A percentile compares a stretch with the other conserved stretches of the same genome.
These are phyloP conservation scores for Flaveria sonorensis DNA, from an alignment of 129 eudicot species.

Conservation along the genomic window DNA sequence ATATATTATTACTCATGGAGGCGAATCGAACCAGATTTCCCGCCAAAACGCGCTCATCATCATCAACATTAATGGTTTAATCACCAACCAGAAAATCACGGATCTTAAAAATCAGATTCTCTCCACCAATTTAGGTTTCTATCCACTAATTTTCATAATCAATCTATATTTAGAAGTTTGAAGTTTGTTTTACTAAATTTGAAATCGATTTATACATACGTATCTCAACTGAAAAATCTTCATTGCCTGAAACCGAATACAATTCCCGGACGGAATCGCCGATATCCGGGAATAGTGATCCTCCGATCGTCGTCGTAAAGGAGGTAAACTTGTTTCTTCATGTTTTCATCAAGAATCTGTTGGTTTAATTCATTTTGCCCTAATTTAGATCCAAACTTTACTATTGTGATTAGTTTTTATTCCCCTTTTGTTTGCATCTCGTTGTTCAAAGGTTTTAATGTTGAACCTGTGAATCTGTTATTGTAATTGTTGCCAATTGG, in stretches of 20 bases:
- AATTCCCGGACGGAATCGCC: slow-evolving; percentile 49
- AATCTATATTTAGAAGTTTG: slow-evolving; percentile 31
- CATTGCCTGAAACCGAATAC: slow-evolving; percentile 29
- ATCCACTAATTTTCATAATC: neutral
- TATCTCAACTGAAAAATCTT: slow-evolving; percentile 14
- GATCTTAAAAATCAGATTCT: slow-evolving; percentile 66
- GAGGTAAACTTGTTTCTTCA: slow-evolving; percentile 41
- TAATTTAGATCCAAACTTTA: slow-evolving; percentile 20
- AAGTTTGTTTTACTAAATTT: neutral
- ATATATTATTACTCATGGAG: no score
- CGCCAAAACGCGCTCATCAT: neutral
- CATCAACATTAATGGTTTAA: neutral
- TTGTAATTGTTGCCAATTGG: neutral
- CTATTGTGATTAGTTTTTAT: neutral
- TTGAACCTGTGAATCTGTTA: neutral
- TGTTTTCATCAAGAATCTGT: neutral
- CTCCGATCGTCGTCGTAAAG: slow-evolving; percentile 35
- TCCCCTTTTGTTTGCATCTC: neutral
- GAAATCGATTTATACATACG: slow-evolving; percentile 14
- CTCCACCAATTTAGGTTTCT: slow-evolving; percentile 51
- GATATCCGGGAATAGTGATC: slow-evolving; percentile 36
- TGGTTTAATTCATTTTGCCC: slow-evolving; percentile 10
- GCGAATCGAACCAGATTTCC: neutral
- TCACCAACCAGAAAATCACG: slow-evolving; percentile 48
- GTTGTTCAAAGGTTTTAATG: slow-evolving; percentile 3